A percentile compares a stretch with the other conserved stretches of the same genome.
These are phyloP conservation scores for Acer yangbiense DNA, from an alignment of 345 rosid genomes.

Conservation along the genomic window DNA sequence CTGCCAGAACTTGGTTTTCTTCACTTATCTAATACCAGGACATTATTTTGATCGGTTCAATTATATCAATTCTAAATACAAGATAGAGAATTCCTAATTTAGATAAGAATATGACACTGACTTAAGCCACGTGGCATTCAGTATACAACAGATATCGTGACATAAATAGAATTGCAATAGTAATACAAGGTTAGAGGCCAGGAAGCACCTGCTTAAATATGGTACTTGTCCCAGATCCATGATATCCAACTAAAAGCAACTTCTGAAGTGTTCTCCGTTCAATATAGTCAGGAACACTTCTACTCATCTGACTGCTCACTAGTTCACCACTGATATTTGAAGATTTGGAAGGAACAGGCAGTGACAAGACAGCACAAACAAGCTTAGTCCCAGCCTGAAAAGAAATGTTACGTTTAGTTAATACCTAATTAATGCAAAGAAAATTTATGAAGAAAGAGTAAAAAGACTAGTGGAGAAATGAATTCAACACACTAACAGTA, in stretches of 20 bases:
- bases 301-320: constrained; percentile 47
- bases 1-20: not conserved
- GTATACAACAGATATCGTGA: not conserved
- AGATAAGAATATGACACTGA: not conserved
- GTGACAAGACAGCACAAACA: constrained; percentile 84
- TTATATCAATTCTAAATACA: not conserved
- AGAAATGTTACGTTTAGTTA: constrained; percentile 22
- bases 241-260: constrained; percentile 80
- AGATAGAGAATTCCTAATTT: not conserved
- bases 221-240: constrained; percentile 95
- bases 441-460: not conserved
- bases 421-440: constrained; percentile 16
- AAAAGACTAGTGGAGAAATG: constrained; percentile 3
- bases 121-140: not conserved
- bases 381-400: constrained; percentile 91
- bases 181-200: not conserved
- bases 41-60: not conserved
- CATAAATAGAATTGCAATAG: not conserved
- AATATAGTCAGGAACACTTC: constrained; percentile 75
- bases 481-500: constrained; percentile 27
- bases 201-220: constrained; percentile 88
- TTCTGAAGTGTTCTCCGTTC: constrained; percentile 76
- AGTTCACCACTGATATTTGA: constrained; percentile 61
- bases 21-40: not conserved
- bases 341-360: constrained; percentile 92